These are phyloP conservation scores for Aspergillus conjunctus DNA, from an alignment of 495 filamentous ascomycete genomes.

Conservation along the genomic window DNA sequence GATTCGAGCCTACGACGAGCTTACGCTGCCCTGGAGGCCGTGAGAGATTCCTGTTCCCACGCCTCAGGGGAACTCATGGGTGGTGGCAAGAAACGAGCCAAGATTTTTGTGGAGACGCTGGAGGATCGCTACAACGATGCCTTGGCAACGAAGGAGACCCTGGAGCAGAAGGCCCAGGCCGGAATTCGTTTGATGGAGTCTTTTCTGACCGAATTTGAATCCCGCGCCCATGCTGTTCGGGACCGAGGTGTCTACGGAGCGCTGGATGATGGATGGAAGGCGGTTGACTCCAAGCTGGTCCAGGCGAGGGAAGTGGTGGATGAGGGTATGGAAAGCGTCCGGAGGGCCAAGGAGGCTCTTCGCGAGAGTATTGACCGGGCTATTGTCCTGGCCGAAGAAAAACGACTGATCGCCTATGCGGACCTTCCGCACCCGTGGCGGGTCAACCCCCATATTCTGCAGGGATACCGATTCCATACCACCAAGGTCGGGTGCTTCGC, in stretches of 20 bases:
- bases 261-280: constrained; percentile 70
- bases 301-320: constrained; percentile 79
- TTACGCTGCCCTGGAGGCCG: constrained; percentile 81
- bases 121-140: constrained; percentile 87
- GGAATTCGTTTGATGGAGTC: constrained; percentile 84
- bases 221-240: constrained; percentile 72
- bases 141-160: constrained; percentile 78
- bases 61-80: constrained; percentile 92
- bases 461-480: constrained; percentile 90
- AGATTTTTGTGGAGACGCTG: constrained; percentile 90
- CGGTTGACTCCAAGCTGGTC: constrained; percentile 72
- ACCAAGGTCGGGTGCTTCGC: constrained; percentile 83
- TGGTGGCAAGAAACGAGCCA: constrained; percentile 78
- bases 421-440: constrained; percentile 92
- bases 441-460: constrained; percentile 89
- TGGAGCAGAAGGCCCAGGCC: constrained; percentile 88
- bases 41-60: constrained; percentile 82
- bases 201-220: constrained; percentile 81
- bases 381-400: constrained; percentile 73
- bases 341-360: constrained; percentile 72
- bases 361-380: constrained; percentile 81
- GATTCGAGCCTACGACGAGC: constrained; percentile 81
- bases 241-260: constrained; percentile 59
- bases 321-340: constrained; percentile 78
- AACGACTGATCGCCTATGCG: constrained; percentile 82